These are phyloP conservation scores for Microbotryum silenes-acaulis DNA, from an alignment of 1,284 basidiomycete species.

Conservation along the genomic window DNA sequence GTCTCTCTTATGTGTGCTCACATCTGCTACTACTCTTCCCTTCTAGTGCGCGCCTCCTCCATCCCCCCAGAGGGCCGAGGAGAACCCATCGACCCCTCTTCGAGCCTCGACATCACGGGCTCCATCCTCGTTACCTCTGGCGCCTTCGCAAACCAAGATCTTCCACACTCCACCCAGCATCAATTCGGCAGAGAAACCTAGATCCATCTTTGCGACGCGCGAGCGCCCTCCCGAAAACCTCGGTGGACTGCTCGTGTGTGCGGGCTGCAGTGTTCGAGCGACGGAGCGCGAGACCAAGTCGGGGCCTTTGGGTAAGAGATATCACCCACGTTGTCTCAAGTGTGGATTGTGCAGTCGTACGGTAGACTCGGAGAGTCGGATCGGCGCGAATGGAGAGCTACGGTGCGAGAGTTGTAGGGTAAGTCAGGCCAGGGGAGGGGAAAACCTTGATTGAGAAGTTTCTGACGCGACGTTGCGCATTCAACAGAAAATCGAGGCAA, in stretches of 20 bases:
- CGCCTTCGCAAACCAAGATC: background rate
- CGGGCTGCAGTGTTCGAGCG: slow-evolving; percentile 18
- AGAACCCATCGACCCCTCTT: background rate
- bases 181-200: background rate
- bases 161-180: slow-evolving; percentile 1
- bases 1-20: background rate
- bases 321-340: slow-evolving; percentile 17
- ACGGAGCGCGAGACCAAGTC: slow-evolving; percentile 20
- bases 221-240: slow-evolving; percentile 13
- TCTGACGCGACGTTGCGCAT: too few species aligned
- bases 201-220: slow-evolving; percentile 21
- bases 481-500: too few species aligned
- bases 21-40: background rate
- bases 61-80: background rate
- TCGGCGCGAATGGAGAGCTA: slow-evolving; percentile 7
- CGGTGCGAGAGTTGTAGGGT: slow-evolving; percentile 27
- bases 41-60: slow-evolving; percentile 1
- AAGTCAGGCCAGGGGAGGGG: background rate
- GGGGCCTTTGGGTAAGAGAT: slow-evolving; percentile 17
- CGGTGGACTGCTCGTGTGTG: slow-evolving; percentile 26
- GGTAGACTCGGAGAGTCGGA: slow-evolving; percentile 23
- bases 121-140: background rate
- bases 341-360: slow-evolving; percentile 15
- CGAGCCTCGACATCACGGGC: slow-evolving; percentile 8
- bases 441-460: too few species aligned